Evolutionary conservation across 2,329 filamentous ascomycete species (phyloP).

Genomic region (Pseudogymnoascus sp.): DNA sequence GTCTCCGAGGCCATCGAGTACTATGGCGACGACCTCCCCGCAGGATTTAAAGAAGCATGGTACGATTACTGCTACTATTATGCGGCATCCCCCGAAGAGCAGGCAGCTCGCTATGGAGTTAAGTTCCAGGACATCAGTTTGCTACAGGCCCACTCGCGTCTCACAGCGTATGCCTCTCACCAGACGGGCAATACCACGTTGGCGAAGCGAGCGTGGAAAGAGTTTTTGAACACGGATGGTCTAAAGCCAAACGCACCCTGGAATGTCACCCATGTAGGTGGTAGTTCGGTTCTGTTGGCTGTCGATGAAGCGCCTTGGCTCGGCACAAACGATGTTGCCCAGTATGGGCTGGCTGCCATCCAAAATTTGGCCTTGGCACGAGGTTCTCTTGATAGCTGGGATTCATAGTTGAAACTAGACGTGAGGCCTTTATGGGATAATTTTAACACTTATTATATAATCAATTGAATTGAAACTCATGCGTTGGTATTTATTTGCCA

Average conservation of each 20-base stretch:
- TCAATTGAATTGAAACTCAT: neutral
- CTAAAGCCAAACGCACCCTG: conserved; percentile 33
- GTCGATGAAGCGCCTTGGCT: conserved; percentile 51
- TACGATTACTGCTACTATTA: conserved; percentile 55
- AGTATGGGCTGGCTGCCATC: conserved; percentile 50
- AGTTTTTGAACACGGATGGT: conserved; percentile 44
- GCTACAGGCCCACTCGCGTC: conserved; percentile 48
- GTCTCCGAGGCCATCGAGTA: conserved; percentile 47
- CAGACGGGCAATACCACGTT: conserved; percentile 38
- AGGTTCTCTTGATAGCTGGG: conserved; percentile 6
- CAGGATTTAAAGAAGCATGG: conserved; percentile 46
- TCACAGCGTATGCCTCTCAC: conserved; percentile 46
- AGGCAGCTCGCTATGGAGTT: conserved; percentile 43
- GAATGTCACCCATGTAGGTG: conserved; percentile 33
- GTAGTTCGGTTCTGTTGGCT: conserved; percentile 37
- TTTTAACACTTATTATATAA: neutral
- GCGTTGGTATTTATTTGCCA: neutral
- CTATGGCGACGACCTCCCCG: conserved; percentile 36
- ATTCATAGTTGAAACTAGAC: neutral
- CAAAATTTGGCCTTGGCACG: conserved; percentile 40
- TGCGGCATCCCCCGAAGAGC: conserved; percentile 40
- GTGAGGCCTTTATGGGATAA: neutral
- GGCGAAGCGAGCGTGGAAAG: conserved; percentile 44
- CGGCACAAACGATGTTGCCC: conserved; percentile 46
- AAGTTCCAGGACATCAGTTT: conserved; percentile 41